Base-by-base conservation (phyloP, 2,329 filamentous ascomycete genomes). In the Sarocladiaceae sp. region DNA sequence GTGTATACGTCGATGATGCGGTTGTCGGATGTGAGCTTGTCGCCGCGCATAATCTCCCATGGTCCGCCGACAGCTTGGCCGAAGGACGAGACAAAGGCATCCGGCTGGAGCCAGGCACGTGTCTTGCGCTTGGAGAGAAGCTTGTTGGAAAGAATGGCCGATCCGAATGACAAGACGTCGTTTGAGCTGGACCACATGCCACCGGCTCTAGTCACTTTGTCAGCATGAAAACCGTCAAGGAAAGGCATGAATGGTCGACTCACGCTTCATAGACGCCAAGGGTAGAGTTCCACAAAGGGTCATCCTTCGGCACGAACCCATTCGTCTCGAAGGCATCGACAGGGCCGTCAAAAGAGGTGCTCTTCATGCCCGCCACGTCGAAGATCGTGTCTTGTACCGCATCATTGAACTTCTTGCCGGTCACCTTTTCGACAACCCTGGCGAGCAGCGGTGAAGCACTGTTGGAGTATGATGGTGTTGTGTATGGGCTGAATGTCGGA, bases 401-500 rank as follows among this genome's bases (percentile, higher is more conserved):
- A 2, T 75, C 62, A 1, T 63, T 60, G 17, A 73, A 71, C 0
- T 68, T 56, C 44, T 66, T 67, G 3, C 71, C 69, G 0, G 71
- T 73, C 0, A 73, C 66, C 5, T 66, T 67, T 54, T 78, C 72
- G 1, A 80, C 62, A 0, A 72, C 72, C 1, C 73, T 61, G 2
- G 72, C 74, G 1, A 79, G 66, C 2, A 78, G 53, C 1, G 69
- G 62, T 18, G 75, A 74, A 1, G 67, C 75, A 3, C 71, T 62
- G 56, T 80, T 79, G 25, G 76, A 74, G 59, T 82, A 82, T 2
- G 69, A 64, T 0, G 77, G 75, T 2, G 65, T 71, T 0, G 69
- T 66, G 56, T 72, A 75, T 0, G 76, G 70, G 0, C 63, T 58
- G 49, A 73, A 77, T 1, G 70, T 62, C 0, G 76, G 75, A 29